Conservation (phyloP, 2,329 filamentous ascomycete species). For the Fusarium sp. region DNA sequence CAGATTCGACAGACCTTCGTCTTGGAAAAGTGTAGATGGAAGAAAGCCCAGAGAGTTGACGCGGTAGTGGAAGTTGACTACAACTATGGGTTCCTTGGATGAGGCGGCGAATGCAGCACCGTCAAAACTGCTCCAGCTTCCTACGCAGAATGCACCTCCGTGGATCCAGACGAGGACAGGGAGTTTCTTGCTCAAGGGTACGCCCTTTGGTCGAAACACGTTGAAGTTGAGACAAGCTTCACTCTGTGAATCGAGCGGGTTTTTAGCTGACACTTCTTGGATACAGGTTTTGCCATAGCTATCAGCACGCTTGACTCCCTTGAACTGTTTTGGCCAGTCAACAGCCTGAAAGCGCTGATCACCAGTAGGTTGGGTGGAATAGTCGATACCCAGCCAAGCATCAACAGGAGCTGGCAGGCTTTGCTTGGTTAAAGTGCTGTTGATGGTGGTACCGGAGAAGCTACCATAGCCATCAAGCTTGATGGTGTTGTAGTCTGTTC, state of each 20-base stretch:
- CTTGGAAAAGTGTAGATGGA: conserved; percentile 55
- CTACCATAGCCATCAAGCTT: conserved; percentile 33
- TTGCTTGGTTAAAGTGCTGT: conserved; percentile 27
- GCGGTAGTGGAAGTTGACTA: conserved; percentile 58
- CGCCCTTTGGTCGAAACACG: conserved; percentile 50
- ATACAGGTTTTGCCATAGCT: conserved; percentile 56
- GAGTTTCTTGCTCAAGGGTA: conserved; percentile 50
- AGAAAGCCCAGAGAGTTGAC: conserved; percentile 54
- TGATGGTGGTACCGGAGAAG: conserved; percentile 34
- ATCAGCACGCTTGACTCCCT: conserved; percentile 52
- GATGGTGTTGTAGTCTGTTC: conserved; percentile 14
- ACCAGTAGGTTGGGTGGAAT: conserved; percentile 55
- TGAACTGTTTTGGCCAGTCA: conserved; percentile 54
- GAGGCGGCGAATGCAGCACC: conserved; percentile 48
- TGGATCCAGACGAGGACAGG: conserved; percentile 56
- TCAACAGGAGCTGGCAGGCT: conserved; percentile 48
- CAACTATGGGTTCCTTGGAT: conserved; percentile 54
- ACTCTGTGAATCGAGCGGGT: conserved; percentile 39
- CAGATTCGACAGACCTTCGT: conserved; percentile 58
- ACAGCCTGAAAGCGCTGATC: conserved; percentile 55
- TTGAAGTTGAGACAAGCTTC: conserved; percentile 56
- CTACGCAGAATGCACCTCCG: conserved; percentile 51
- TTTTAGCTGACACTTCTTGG: conserved; percentile 47
- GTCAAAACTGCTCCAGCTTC: conserved; percentile 51
- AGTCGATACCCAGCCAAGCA: conserved; percentile 61